Conservation (phyloP, 2,329 filamentous ascomycete species). For the Monascus ruber region DNA sequence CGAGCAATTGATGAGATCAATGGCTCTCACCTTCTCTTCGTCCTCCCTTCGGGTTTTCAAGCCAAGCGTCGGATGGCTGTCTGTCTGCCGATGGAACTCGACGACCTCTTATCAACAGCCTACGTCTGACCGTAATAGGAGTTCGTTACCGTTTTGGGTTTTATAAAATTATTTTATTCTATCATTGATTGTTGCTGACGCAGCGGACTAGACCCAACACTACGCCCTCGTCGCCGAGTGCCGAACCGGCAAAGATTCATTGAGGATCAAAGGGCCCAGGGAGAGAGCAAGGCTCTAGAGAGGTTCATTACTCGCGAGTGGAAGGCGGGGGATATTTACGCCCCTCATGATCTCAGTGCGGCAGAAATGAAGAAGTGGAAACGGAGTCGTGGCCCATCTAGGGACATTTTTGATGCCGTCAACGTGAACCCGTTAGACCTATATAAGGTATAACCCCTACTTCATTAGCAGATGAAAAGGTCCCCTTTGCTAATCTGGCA, state of each 20-base stretch:
- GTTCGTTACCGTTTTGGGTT: neutral
- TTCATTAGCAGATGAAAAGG: neutral
- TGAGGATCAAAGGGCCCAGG: conserved; percentile 24
- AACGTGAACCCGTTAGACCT: conserved; percentile 69
- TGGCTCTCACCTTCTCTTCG: conserved; percentile 20
- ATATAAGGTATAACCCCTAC: conserved; percentile 59
- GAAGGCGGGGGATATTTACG: conserved; percentile 72
- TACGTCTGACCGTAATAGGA: neutral
- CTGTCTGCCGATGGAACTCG: conserved; percentile 23
- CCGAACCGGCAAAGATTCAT: conserved; percentile 22
- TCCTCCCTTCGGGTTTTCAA: conserved; percentile 15
- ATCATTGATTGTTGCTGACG: neutral
- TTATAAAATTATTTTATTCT: neutral
- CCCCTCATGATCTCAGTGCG: conserved; percentile 73
- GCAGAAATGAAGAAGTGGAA: conserved; percentile 75
- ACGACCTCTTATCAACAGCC: conserved; percentile 16
- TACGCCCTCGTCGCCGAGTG: conserved; percentile 13
- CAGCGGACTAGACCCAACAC: conserved; percentile 8
- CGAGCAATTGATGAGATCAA: conserved; percentile 1
- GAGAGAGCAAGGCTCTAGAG: conserved; percentile 28
- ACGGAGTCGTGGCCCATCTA: conserved; percentile 41
- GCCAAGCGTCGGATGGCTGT: conserved; percentile 9
- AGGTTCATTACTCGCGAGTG: conserved; percentile 51
- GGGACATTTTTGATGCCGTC: conserved; percentile 68
- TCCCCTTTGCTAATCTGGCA: conserved; percentile 3